A percentile compares a stretch with the other conserved stretches of the same genome.
Evolutionary conservation across 2,329 filamentous ascomycete genomes (phyloP).

Genomic region (Neophaeococcomyces aloes): DNA sequence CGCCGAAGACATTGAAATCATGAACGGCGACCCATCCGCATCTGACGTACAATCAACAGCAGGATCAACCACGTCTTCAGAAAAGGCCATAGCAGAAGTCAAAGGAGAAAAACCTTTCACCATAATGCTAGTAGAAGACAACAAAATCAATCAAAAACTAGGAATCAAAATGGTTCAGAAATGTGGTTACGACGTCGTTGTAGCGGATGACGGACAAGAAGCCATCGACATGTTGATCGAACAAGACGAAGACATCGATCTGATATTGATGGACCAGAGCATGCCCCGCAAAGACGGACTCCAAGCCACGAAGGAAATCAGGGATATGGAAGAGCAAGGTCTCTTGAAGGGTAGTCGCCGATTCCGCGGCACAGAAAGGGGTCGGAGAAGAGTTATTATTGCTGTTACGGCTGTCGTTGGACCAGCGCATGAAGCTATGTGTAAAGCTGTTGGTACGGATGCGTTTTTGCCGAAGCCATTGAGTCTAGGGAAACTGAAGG

Average conservation of each 20-base stretch:
- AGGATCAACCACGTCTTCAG: background rate
- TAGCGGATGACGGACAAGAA: constrained; percentile 24
- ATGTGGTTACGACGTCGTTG: constrained; percentile 18
- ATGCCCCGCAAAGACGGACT: constrained; percentile 27
- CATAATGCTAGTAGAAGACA: constrained; percentile 24
- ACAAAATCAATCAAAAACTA: constrained; percentile 26
- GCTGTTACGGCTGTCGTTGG: constrained; percentile 26
- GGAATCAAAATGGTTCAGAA: constrained; percentile 21
- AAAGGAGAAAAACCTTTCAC: constrained; percentile 12
- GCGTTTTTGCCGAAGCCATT: constrained; percentile 26
- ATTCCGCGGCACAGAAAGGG: background rate
- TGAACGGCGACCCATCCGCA: constrained; percentile 10
- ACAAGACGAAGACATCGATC: constrained; percentile 20
- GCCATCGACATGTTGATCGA: constrained; percentile 22
- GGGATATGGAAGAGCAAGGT: constrained; percentile 21
- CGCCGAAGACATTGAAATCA: constrained; percentile 20
- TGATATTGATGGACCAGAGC: constrained; percentile 27
- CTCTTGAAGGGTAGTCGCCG: constrained; percentile 7
- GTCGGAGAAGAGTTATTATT: constrained; percentile 22
- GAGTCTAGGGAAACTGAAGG: constrained; percentile 10
- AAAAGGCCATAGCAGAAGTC: constrained; percentile 6
- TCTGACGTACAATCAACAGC: background rate
- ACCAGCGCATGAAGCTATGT: constrained; percentile 20
- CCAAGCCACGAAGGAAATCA: constrained; percentile 24
- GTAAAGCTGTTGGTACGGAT: constrained; percentile 24